Conservation (phyloP, 495 filamentous ascomycete species). For the Trypethelium eluteriae region DNA sequence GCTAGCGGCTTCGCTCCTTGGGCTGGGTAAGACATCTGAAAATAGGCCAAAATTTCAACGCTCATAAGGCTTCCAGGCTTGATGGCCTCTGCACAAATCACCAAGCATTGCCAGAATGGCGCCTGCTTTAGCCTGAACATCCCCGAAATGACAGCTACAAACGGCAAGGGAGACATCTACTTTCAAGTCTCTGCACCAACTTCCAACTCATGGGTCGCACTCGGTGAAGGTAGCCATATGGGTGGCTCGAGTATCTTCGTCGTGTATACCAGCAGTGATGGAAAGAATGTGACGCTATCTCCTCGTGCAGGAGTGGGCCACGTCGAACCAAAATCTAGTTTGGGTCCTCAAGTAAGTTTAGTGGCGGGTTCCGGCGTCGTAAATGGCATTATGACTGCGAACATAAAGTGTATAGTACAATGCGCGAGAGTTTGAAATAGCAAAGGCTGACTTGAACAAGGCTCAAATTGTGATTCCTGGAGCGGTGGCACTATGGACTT, state of each 20-base stretch:
- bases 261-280: constrained; percentile 31
- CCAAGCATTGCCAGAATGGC: constrained; percentile 15
- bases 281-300: constrained; percentile 37
- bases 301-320: constrained; percentile 29
- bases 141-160: constrained; percentile 29
- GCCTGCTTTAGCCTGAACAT: constrained; percentile 36
- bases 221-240: constrained; percentile 37
- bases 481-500: constrained; percentile 43
- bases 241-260: constrained; percentile 35
- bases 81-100: neutral
- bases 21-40: neutral
- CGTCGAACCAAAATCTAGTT: constrained; percentile 26
- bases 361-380: constrained; percentile 34
- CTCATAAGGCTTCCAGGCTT: neutral
- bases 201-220: constrained; percentile 32
- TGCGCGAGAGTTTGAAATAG: neutral
- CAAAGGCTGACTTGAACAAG: constrained; percentile 21
- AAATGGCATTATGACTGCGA: constrained; percentile 36
- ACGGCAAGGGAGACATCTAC: constrained; percentile 36
- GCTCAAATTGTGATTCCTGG: constrained; percentile 53
- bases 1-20: neutral
- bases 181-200: constrained; percentile 36
- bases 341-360: constrained; percentile 29
- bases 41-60: neutral
- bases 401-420: constrained; percentile 30